Base-by-base conservation (phyloP, 805 yeast species). In the Barnettozyma sucrosica region DNA sequence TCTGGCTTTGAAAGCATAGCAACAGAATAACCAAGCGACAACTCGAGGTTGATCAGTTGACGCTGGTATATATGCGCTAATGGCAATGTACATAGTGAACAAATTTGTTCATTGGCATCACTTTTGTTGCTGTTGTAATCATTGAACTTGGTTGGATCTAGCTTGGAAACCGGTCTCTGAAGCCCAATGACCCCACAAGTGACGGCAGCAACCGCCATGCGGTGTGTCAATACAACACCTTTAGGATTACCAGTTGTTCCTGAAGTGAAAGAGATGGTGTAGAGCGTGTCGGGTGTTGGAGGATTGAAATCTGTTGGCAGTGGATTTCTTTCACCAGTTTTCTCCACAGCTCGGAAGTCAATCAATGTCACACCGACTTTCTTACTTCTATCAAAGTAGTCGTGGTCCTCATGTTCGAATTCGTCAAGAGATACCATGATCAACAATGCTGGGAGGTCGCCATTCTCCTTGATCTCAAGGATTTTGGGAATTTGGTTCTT, bases 241-340 rank as follows among this genome's bases (percentile, higher is more conserved):
- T 83, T 83, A 25, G 90, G 90, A 34, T 75, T 63, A 3, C 89
- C 88, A 1, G 89, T 82, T 2, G 90, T 83, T 19, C 90, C 89
- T 0, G 87, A 81, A 2, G 89, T 84, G 62, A 83, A 83, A 10
- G 83, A 80, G 45, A 83, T 76, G 5, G 89, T 80, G 59, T 79
- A 80, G 7, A 72, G 43, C 16, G 75, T 71, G 11, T 76, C 71
- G 2, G 81, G 75, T 1, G 59, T 66, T 13, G 87, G 85, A 9
- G 79, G 78, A 41, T 64, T 59, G 51, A 41, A 60, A 36, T 49
- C 43, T 7, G 56, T 46, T 40, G 76, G 67, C 40, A 64, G 56
- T 47, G 77, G 73, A 43, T 76, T 69, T 50, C 75, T 59, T 50
- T 55, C 63, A 36, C 76, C 79, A 50, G 74, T 55, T 11, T 65